Percentiles rank a stretch among this genome's conserved stretches.
These are phyloP conservation scores for Microdochium trichocladiopsis DNA, from an alignment of 2,329 filamentous ascomycete genomes.

Conservation along the genomic window DNA sequence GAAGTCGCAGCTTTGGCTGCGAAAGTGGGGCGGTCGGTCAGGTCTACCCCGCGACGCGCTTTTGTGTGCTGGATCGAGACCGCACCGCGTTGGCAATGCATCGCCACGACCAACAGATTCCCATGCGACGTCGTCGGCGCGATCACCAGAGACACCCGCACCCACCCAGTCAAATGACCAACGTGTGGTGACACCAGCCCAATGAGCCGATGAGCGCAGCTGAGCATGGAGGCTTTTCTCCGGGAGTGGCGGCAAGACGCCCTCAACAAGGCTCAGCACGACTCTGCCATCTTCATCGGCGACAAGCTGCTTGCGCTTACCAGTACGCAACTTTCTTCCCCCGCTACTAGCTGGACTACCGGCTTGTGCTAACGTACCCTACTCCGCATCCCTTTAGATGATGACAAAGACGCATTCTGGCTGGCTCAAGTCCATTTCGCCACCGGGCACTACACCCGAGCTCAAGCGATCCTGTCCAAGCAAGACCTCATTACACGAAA, in stretches of 20 bases:
- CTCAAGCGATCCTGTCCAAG: conserved; percentile 76
- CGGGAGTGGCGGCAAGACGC: conserved; percentile 94
- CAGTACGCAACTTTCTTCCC: conserved; percentile 49
- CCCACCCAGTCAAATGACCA: background rate
- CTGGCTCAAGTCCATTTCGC: conserved; percentile 97
- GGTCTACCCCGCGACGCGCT: no score
- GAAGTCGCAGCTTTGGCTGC: no score
- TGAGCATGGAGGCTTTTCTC: conserved; percentile 80
- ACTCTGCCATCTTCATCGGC: conserved; percentile 92
- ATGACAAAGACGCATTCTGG: conserved; percentile 93
- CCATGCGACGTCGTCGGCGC: no score
- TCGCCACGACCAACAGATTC: no score
- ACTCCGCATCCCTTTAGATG: conserved; percentile 47
- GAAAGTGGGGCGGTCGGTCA: no score
- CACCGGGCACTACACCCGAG: conserved; percentile 89
- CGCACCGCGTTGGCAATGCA: background rate
- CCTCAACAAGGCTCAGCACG: conserved; percentile 91
- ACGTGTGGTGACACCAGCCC: background rate
- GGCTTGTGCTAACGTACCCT: conserved; percentile 7
- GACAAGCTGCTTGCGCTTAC: conserved; percentile 95
- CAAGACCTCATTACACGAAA: conserved; percentile 77
- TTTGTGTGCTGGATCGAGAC: no score
- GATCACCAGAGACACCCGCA: background rate
- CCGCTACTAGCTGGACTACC: background rate
- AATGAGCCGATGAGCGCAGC: conserved; percentile 4